phyloP scores from a whole-genome alignment of 768 basidiomycete species.

The Coprinellus micaceus region DNA sequence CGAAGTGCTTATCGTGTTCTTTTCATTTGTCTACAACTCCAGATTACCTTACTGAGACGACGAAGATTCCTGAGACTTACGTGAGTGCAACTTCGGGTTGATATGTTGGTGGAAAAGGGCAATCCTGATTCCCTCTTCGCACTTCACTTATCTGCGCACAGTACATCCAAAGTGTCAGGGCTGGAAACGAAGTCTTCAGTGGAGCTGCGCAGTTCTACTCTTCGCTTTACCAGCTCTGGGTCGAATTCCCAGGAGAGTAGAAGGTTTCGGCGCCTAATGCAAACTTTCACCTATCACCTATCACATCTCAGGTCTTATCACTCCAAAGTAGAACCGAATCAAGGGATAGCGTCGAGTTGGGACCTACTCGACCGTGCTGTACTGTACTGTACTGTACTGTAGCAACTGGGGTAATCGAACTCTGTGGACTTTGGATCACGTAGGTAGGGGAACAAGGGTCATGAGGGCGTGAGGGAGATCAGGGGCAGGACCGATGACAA shows the following conservation, averaged over 20 bases:
- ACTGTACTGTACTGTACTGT: too few relatives aligned
- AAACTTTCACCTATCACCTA: too few relatives aligned
- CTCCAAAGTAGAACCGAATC: too few relatives aligned
- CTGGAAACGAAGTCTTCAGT: slow-evolving; percentile 54
- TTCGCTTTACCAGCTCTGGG: slow-evolving; percentile 13
- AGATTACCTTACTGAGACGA: slow-evolving; percentile 44
- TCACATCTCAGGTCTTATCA: too few relatives aligned
- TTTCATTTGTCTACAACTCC: neutral
- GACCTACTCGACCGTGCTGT: too few relatives aligned
- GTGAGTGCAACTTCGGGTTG: slow-evolving; percentile 21
- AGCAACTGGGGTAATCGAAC: too few relatives aligned
- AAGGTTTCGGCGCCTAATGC: neutral
- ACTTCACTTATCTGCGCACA: slow-evolving; percentile 12
- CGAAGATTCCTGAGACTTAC: slow-evolving; percentile 47
- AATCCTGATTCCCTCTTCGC: neutral
- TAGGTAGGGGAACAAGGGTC: too few relatives aligned
- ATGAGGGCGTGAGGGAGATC: too few relatives aligned
- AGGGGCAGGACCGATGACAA: too few relatives aligned
- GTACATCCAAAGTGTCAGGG: slow-evolving; percentile 53
- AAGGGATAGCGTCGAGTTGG: too few relatives aligned
- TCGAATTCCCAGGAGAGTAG: slow-evolving; percentile 3
- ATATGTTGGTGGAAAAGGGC: neutral
- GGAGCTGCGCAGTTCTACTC: slow-evolving; percentile 47
- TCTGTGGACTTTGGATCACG: too few relatives aligned
- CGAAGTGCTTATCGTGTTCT: neutral